Percentiles rank a stretch among this genome's conserved stretches.
Conservation (phyloP, 2,329 filamentous ascomycete genomes). For the Hirsutella rhossiliensis region DNA sequence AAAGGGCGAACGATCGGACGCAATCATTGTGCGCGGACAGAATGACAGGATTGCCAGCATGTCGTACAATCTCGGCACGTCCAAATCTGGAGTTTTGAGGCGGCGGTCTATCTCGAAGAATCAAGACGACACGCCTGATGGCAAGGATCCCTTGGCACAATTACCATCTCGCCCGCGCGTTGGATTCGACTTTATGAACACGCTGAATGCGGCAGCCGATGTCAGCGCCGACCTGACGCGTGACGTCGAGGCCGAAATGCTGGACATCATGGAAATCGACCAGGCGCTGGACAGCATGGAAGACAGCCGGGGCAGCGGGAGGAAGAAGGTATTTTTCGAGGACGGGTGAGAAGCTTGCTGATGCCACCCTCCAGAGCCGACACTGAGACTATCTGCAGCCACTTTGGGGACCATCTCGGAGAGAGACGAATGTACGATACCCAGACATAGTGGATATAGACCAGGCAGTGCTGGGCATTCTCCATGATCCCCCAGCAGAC, state of each 20-base stretch:
- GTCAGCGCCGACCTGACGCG: constrained; percentile 35
- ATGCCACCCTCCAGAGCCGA: constrained; percentile 10
- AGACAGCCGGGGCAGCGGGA: constrained; percentile 30
- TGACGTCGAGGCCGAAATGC: constrained; percentile 46
- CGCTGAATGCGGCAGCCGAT: constrained; percentile 40
- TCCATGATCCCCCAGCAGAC: too few species aligned
- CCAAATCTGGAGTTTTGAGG: constrained; percentile 25
- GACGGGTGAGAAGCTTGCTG: constrained; percentile 15
- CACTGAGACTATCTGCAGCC: too few species aligned
- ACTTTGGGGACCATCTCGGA: not conserved
- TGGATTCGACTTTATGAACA: constrained; percentile 39
- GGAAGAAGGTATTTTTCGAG: constrained; percentile 41
- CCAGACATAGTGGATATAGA: constrained; percentile 5
- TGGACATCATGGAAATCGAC: constrained; percentile 56
- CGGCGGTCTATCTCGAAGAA: constrained; percentile 15
- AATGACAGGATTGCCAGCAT: constrained; percentile 24
- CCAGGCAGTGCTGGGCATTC: not conserved
- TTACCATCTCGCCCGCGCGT: constrained; percentile 17
- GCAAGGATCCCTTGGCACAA: constrained; percentile 11
- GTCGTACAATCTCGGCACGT: constrained; percentile 38
- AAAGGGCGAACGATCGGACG: constrained; percentile 30
- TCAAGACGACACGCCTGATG: constrained; percentile 9
- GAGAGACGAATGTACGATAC: constrained; percentile 10
- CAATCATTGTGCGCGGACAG: constrained; percentile 43
- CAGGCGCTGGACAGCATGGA: constrained; percentile 45